A percentile compares a stretch with the other conserved stretches of the same genome.
These are phyloP conservation scores for Galerina sulciceps DNA, from an alignment of 768 basidiomycete genomes.

Conservation along the genomic window DNA sequence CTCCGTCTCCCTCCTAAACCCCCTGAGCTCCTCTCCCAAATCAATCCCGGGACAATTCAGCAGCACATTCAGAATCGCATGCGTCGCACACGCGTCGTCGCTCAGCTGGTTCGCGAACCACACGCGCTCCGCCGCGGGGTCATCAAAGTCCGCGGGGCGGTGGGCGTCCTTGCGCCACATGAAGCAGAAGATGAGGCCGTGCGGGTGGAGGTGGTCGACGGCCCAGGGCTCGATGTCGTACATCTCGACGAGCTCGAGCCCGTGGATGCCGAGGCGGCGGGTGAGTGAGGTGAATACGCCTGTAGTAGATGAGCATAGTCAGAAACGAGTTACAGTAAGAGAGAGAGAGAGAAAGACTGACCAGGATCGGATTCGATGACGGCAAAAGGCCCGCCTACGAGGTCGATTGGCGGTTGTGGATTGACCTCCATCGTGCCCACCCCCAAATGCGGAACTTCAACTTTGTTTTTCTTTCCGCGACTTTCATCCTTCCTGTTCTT, in stretches of 20 bases:
- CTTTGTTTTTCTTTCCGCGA: constrained; percentile 8
- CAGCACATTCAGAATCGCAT: constrained; percentile 62
- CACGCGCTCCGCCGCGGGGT: constrained; percentile 57
- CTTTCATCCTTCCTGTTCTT: too few relatives aligned
- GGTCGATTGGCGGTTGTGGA: constrained; percentile 35
- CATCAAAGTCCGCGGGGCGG: constrained; percentile 49
- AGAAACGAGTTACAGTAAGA: neutral
- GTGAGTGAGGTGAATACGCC: constrained; percentile 65
- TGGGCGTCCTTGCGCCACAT: constrained; percentile 56
- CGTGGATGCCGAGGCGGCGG: constrained; percentile 54
- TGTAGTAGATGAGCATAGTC: constrained; percentile 18
- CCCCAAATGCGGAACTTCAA: neutral
- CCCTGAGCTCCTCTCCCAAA: constrained; percentile 46
- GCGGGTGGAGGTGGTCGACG: constrained; percentile 59
- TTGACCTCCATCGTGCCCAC: constrained; percentile 11
- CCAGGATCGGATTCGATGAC: constrained; percentile 64
- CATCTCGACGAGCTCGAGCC: constrained; percentile 59
- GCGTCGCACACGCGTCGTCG: constrained; percentile 68
- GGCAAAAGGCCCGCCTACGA: constrained; percentile 65
- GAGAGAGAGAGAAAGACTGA: constrained; percentile 18
- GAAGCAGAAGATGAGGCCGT: constrained; percentile 68
- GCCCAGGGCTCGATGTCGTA: constrained; percentile 70
- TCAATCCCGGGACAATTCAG: constrained; percentile 59
- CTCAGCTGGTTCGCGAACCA: constrained; percentile 76
- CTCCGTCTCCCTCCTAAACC: constrained; percentile 54